These are phyloP conservation scores for Penstemon davidsonii DNA, from an alignment of 257 asterid genomes.

Conservation along the genomic window DNA sequence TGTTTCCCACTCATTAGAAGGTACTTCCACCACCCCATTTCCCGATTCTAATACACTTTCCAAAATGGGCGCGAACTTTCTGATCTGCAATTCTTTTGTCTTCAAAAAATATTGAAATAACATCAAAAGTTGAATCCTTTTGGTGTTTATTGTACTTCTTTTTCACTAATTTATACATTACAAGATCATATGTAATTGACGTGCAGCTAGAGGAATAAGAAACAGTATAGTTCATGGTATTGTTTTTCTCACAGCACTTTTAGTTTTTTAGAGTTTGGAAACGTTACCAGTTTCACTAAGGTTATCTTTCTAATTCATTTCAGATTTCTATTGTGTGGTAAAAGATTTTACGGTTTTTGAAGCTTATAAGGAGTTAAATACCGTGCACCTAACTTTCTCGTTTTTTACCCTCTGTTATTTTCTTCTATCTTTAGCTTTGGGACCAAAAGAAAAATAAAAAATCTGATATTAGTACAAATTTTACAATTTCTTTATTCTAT, in stretches of 20 bases:
- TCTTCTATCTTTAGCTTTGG: not conserved
- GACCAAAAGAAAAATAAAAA: not conserved
- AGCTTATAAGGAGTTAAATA: not conserved
- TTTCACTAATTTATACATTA: conserved; percentile 7
- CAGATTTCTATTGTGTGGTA: not conserved
- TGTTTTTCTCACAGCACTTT: not conserved
- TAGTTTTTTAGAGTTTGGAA: conserved; percentile 16
- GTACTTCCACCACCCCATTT: conserved; percentile 30
- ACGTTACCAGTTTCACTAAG: not conserved
- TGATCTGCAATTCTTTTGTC: conserved; percentile 48
- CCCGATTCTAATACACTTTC: conserved; percentile 53
- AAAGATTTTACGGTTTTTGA: not conserved
- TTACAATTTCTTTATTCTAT: not conserved
- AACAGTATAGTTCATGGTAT: not conserved
- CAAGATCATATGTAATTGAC: conserved; percentile 7
- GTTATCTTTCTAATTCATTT: not conserved
- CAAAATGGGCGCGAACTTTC: conserved; percentile 72
- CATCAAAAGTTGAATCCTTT: conserved; percentile 4
- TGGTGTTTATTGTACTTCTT: not conserved
- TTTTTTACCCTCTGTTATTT: not conserved
- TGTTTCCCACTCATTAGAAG: conserved; percentile 65
- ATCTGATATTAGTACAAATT: not conserved
- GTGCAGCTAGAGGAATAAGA: conserved; percentile 1
- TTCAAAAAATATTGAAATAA: conserved; percentile 27
- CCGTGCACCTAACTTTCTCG: not conserved